Conservation (phyloP, 805 yeast species). For the Wickerhamiella domercqiae region DNA sequence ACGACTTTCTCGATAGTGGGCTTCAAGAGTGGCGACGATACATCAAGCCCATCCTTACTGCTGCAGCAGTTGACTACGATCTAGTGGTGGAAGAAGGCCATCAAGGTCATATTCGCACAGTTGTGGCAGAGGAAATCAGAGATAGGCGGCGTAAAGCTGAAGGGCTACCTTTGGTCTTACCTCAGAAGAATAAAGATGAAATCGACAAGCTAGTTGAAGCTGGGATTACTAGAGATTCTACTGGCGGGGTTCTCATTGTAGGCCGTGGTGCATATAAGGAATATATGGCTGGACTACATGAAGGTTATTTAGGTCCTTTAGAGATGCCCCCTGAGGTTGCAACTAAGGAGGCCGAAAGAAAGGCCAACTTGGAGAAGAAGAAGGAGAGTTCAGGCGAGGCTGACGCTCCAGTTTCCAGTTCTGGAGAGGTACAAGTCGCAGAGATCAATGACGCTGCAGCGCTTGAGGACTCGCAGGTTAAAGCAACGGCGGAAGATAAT, state of each 20-base stretch:
- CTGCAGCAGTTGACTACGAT: conserved; percentile 76
- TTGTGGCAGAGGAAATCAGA: conserved; percentile 73
- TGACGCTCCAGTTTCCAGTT: no score
- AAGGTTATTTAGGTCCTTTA: conserved; percentile 86
- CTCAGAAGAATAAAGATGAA: conserved; percentile 14
- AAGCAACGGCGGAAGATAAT: conserved; percentile 11
- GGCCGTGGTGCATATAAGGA: conserved; percentile 97
- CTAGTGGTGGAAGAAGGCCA: conserved; percentile 50
- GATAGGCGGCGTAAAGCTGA: conserved; percentile 36
- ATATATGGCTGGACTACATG: conserved; percentile 78
- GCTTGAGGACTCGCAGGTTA: conserved; percentile 11
- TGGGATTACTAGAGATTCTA: conserved; percentile 27
- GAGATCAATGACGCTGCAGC: no score
- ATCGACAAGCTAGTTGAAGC: conserved; percentile 21
- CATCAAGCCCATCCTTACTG: conserved; percentile 70
- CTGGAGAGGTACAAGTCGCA: no score
- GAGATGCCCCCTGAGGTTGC: conserved; percentile 31
- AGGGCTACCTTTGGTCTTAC: conserved; percentile 17
- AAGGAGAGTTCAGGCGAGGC: conserved; percentile 6
- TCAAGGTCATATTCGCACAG: conserved; percentile 76
- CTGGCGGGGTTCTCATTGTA: conserved; percentile 79
- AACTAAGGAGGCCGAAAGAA: conserved; percentile 9
- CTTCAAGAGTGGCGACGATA: conserved; percentile 58
- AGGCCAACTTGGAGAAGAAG: no score
- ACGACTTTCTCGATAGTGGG: conserved; percentile 67